Conservation (phyloP, 805 yeast genomes). For the Candida broadrunensis region DNA sequence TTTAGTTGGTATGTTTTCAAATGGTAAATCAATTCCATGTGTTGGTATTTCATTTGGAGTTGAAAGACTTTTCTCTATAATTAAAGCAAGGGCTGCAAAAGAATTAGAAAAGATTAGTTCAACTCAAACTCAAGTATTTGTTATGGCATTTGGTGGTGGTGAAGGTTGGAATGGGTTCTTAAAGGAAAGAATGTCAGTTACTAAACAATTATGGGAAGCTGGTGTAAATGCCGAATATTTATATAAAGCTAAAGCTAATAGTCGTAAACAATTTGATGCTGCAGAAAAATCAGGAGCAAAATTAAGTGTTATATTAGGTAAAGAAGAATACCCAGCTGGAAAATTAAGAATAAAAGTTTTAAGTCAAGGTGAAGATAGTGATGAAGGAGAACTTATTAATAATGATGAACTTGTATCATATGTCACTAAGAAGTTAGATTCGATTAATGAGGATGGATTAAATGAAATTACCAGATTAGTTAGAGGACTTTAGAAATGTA, state of each 20-base stretch:
- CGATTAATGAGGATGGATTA: constrained; percentile 49
- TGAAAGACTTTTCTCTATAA: constrained; percentile 87
- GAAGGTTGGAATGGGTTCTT: constrained; percentile 92
- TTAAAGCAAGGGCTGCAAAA: constrained; percentile 68
- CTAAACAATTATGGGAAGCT: constrained; percentile 80
- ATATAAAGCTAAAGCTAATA: constrained; percentile 90
- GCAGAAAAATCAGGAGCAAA: constrained; percentile 94
- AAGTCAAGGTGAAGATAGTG: constrained; percentile 81
- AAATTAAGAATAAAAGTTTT: constrained; percentile 80
- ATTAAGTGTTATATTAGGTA: constrained; percentile 89
- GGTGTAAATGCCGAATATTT: constrained; percentile 90
- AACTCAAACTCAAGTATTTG: constrained; percentile 85
- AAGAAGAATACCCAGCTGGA: constrained; percentile 85
- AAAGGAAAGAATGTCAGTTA: constrained; percentile 84
- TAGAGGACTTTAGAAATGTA: constrained; percentile 42
- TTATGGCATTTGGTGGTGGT: constrained; percentile 99
- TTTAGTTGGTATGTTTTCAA: constrained; percentile 94
- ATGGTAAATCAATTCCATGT: constrained; percentile 92
- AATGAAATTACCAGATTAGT: constrained; percentile 64
- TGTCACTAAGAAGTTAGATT: constrained; percentile 37
- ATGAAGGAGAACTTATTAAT: constrained; percentile 78
- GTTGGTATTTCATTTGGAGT: constrained; percentile 97
- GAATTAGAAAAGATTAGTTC: constrained; percentile 68
- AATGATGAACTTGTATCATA: constrained; percentile 56
- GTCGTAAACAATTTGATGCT: constrained; percentile 95